phyloP scores from a whole-genome alignment of 139 green algal species.

The Ostreobium quekettii region DNA sequence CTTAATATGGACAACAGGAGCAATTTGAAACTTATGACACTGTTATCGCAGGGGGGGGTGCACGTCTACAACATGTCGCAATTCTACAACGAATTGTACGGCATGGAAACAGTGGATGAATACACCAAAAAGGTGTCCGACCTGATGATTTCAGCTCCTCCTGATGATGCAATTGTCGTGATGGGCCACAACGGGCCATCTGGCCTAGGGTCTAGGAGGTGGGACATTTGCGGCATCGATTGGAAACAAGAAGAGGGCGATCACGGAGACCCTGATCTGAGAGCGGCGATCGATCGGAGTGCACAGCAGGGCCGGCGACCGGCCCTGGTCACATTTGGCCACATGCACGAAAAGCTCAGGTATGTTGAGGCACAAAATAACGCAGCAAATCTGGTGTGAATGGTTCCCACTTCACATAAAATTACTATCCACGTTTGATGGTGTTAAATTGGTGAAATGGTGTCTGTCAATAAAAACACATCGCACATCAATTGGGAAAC shows the following conservation, averaged over 20 bases:
- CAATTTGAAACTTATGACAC: no score
- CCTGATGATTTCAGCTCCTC: background rate
- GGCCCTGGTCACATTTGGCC: constrained; percentile 39
- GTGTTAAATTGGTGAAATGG: no score
- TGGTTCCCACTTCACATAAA: no score
- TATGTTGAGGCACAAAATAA: no score
- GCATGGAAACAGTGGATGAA: constrained; percentile 23
- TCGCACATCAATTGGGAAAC: no score
- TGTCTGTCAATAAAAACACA: no score
- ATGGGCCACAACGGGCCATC: constrained; percentile 44
- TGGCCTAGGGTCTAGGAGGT: constrained; percentile 25
- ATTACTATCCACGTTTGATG: no score
- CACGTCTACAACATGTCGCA: constrained; percentile 10
- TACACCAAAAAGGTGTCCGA: constrained; percentile 23
- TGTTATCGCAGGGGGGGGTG: no score
- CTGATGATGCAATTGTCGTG: constrained; percentile 25
- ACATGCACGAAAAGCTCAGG: constrained; percentile 47
- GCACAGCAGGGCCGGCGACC: constrained; percentile 6
- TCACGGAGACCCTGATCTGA: constrained; percentile 41
- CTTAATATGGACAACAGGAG: no score
- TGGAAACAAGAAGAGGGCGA: constrained; percentile 31
- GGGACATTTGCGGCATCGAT: constrained; percentile 33
- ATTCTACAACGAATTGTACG: constrained; percentile 39
- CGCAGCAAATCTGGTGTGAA: no score
- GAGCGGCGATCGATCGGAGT: constrained; percentile 26